These are phyloP conservation scores for Petunia hybrid DNA, from an alignment of 305 asterid species.

Conservation along the genomic window DNA sequence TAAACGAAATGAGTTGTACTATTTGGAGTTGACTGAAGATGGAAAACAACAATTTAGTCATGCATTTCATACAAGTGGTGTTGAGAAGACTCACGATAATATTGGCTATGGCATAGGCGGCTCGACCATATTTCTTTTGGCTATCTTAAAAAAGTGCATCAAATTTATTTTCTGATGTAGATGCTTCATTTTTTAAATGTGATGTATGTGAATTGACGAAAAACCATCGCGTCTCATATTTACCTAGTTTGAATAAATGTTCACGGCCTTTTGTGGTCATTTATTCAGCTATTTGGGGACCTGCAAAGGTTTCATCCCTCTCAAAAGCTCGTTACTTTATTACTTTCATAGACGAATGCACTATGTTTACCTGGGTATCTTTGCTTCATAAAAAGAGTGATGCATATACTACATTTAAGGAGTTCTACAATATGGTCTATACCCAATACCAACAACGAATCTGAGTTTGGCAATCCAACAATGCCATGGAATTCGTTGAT, in stretches of 20 bases:
- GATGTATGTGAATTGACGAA: constrained; percentile 7
- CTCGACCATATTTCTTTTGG: constrained; percentile 13
- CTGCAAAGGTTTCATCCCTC: not conserved
- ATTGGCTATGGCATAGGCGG: constrained; percentile 24
- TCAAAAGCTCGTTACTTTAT: not conserved
- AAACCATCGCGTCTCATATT: not conserved
- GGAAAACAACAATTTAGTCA: not conserved
- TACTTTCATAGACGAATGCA: constrained; percentile 29
- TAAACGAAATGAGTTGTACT: not conserved
- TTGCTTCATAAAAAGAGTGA: not conserved
- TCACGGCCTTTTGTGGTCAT: not conserved
- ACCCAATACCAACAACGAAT: not conserved
- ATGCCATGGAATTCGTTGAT: not conserved
- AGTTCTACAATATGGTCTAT: not conserved
- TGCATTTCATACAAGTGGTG: not conserved
- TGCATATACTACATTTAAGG: not conserved
- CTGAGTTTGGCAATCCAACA: not conserved
- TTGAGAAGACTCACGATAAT: too few species aligned
- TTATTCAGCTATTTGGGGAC: constrained; percentile 32
- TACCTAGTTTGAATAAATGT: not conserved
- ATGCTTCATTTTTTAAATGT: not conserved
- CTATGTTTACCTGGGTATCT: constrained; percentile 9
- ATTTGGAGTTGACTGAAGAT: not conserved
- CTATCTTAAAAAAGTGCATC: constrained; percentile 3
- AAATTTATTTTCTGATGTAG: not conserved